Conservation (phyloP, 768 basidiomycete genomes). For the Rhodotorula diobovata region DNA sequence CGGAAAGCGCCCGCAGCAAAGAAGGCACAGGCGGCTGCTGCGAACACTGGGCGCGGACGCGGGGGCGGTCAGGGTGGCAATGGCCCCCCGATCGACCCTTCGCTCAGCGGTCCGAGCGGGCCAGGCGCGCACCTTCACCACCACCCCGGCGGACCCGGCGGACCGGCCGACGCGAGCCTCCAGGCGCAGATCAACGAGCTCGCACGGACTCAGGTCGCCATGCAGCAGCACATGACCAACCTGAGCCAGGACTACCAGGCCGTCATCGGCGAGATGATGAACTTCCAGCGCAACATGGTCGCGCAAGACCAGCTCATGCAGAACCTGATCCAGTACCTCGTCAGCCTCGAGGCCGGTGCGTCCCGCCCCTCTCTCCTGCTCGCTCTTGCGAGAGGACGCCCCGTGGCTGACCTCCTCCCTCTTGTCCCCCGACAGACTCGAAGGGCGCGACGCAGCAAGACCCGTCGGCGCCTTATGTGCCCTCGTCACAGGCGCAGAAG, state of each 20-base stretch:
- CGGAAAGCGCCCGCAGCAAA: conserved; percentile 11
- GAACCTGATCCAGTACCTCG: conserved; percentile 71
- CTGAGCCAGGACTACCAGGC: conserved; percentile 64
- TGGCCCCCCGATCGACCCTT: conserved; percentile 6
- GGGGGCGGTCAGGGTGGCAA: background rate
- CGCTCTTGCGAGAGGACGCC: background rate
- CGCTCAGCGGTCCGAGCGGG: background rate
- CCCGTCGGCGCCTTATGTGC: conserved; percentile 31
- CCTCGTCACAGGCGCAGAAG: conserved; percentile 41
- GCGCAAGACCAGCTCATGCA: conserved; percentile 82
- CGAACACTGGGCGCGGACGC: too few species aligned
- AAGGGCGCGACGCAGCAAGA: conserved; percentile 25
- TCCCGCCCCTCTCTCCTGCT: conserved; percentile 2
- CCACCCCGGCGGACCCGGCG: background rate
- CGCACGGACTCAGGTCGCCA: conserved; percentile 54
- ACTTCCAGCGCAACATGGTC: conserved; percentile 68
- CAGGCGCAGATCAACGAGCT: conserved; percentile 57
- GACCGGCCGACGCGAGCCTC: conserved; percentile 44
- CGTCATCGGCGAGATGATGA: conserved; percentile 66
- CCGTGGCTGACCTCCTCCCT: too few species aligned
- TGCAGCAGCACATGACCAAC: conserved; percentile 56
- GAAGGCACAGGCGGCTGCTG: background rate
- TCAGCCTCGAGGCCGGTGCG: conserved; percentile 64
- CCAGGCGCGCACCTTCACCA: background rate
- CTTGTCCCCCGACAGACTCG: conserved; percentile 16